Base-by-base conservation (phyloP, 495 filamentous ascomycete species). In the Schizothecium vesticola region DNA sequence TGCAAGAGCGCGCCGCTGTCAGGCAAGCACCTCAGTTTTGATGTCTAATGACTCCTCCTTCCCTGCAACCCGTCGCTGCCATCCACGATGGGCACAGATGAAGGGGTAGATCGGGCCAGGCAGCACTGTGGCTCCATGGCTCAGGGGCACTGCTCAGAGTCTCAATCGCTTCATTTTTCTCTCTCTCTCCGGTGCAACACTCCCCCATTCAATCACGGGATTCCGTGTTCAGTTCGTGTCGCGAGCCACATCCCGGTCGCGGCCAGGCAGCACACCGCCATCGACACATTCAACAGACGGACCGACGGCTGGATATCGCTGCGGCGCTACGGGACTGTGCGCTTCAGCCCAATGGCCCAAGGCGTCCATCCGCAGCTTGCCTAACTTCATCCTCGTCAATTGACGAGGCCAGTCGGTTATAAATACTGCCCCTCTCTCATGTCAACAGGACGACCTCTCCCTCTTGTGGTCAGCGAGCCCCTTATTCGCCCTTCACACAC, bases 131-230 rank as follows among this genome's bases (percentile, higher is more conserved):
- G 25, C 43, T 61, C 63, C 33, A 26, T 28, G 26, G 26, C 26
- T 28, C 26, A n/a, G 3, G 26, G 2, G 26, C 26, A 28, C 26
- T 28, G 26, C 26, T n/a, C n/a, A n/a, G 10, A 43, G 12, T 51
- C 43, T 51, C 43, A n/a, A 51, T 51, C 16, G 43, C 43, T n/a
- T 51, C 43, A n/a, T 51, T 51, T 51, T n/a, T 51, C 19, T 60
- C 12, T 33, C 31, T 23, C 26, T 12, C 24, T 25, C 28, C 10
- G 25, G 26, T 19, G 11, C 55, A 64, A 64, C 33, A 12, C 16
- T n/a, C n/a, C 16, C 24, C 22, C 33, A 8, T 57, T 22, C 29
- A 24, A 69, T 72, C 73, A 75, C 73, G 69, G 24, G 71, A 72
- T 31, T 31, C 69, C 65, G 73, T 66, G 71, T 65, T 12, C 10